Conservation (phyloP, 2,329 filamentous ascomycete species). For the Cryphonectria radicalis region DNA sequence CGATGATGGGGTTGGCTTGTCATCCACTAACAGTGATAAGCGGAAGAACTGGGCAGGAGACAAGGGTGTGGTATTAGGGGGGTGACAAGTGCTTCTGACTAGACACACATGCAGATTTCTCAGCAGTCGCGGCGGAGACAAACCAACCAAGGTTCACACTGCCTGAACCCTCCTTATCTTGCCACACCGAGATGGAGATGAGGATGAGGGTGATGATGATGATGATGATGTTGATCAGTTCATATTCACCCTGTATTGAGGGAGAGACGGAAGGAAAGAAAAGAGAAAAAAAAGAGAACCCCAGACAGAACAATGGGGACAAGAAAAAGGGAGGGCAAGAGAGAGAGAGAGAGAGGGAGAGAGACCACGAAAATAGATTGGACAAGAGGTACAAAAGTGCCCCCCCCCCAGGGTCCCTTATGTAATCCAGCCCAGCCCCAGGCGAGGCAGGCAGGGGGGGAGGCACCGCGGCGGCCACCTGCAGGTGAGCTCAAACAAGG, state of each 20-base stretch:
- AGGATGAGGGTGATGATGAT: background rate
- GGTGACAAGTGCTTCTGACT: conserved; percentile 1
- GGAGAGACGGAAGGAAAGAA: background rate
- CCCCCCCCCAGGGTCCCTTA: conserved; percentile 13
- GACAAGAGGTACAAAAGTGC: conserved; percentile 5
- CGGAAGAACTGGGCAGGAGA: background rate
- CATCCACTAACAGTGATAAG: background rate
- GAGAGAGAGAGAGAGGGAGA: no score
- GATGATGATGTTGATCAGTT: no score
- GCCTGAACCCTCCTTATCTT: background rate
- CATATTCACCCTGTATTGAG: background rate
- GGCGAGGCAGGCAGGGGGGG: conserved; percentile 18
- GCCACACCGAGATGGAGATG: background rate
- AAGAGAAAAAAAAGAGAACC: background rate
- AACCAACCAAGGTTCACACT: conserved; percentile 4
- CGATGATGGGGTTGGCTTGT: background rate
- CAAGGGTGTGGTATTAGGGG: conserved; percentile 19
- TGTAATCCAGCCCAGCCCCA: conserved; percentile 13
- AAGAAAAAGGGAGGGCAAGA: background rate
- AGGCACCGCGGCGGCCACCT: background rate
- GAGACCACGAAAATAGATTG: background rate
- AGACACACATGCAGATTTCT: conserved; percentile 15
- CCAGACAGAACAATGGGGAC: background rate
- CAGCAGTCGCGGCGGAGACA: conserved; percentile 12
- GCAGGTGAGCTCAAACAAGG: conserved; percentile 15